Conservation (phyloP, 768 basidiomycete species). For the Arthromyces matolae region DNA sequence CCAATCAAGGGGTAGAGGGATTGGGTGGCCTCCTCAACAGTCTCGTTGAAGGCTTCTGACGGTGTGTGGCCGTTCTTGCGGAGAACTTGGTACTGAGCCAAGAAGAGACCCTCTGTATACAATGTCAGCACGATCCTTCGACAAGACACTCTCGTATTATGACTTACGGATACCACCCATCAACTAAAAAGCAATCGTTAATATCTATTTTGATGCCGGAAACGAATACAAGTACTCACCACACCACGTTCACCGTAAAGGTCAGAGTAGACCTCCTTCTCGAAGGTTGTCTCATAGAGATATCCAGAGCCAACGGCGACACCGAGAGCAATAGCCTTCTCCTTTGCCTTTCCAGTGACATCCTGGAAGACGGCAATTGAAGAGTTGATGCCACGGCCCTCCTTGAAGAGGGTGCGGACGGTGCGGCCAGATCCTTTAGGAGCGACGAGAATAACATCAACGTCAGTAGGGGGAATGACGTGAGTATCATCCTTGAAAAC, state of each 20-base stretch:
- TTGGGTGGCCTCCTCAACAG: constrained; percentile 99
- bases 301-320: constrained; percentile 96
- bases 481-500: constrained; percentile 98
- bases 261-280: constrained; percentile 99
- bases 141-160: neutral
- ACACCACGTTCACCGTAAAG: constrained; percentile 99
- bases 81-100: constrained; percentile 97
- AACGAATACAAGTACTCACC: constrained; percentile 46
- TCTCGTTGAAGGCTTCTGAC: constrained; percentile 99
- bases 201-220: constrained; percentile 1
- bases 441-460: constrained; percentile 98
- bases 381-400: constrained; percentile 98
- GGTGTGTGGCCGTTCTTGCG: constrained; percentile 95
- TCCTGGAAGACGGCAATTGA: constrained; percentile 96
- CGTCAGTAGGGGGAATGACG: constrained; percentile 85
- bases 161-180: constrained; percentile 93
- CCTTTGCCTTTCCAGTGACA: constrained; percentile 95
- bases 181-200: constrained; percentile 45
- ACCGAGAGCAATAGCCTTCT: constrained; percentile 93
- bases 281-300: constrained; percentile 97
- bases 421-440: constrained; percentile 99
- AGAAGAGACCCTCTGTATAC: constrained; percentile 87
- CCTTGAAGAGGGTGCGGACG: constrained; percentile 99
- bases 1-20: constrained; percentile 97
- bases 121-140: neutral